Base-by-base conservation (phyloP, 768 basidiomycete genomes). In the Podaxis mareebaensis region DNA sequence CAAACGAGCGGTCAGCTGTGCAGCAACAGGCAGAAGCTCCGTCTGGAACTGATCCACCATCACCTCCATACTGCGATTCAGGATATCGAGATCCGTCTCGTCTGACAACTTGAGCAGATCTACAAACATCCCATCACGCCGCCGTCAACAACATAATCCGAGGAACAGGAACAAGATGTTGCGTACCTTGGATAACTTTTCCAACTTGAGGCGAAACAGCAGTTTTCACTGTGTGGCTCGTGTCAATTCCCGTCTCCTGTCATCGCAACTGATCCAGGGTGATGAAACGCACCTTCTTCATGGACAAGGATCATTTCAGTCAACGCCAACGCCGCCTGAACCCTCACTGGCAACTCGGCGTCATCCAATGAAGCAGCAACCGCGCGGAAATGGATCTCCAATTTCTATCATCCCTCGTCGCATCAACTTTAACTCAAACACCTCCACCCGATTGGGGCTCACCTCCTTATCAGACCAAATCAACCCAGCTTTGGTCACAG, bases 101-200 rank as follows among this genome's bases (percentile, higher is more conserved):
- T 95, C 91, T n/a, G 91, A 87, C 49, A 96, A 81, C 73, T 92
- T 93, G 68, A 95, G 83, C n/a, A 95, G 79, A 71, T 91, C 92
- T 92, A 65, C 36, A 22, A 67, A 40, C 13, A 53, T 55, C 5
- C 36, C 48, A 60, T 49, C 13, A 58, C 6, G 38, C 40, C 24
- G 0, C 22, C 4, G 20, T 24, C 26, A 24, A 24, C 24, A 26
- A 20, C 11, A 44, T 20, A 44, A 64, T 42, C 57, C 12, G 53
- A 30, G 60, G 56, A 56, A 51, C 22, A 40, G 58, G n/a, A 36
- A 55, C n/a, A 36, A 22, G 36, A 20, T 44, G 15, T 33, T 49
- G 64, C 76, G 46, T 66, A 90, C 92, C 90, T 79, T 94, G 91
- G 63, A 96, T 86, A 72, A 96, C 91, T 73, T 94, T 92, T 54